Percentiles rank a stretch among this genome's conserved stretches.
Conservation (phyloP, 345 rosid species). For the Turritis glabra region DNA sequence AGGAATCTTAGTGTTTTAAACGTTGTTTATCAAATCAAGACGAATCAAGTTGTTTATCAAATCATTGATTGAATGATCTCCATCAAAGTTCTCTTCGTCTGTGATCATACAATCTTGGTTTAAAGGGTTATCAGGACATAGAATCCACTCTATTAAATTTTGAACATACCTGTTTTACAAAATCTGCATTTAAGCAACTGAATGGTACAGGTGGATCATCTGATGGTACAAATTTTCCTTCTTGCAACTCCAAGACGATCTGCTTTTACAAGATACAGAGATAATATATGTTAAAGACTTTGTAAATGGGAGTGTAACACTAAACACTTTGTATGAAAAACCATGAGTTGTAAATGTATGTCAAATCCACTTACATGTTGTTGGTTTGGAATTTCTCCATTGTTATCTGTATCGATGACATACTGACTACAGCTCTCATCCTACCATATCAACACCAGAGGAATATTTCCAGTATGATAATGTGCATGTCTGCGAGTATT, state of each 20-base stretch:
- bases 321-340: conserved; percentile 12
- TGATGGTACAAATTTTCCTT: conserved; percentile 75
- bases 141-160: not conserved
- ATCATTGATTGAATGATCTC: too few species aligned
- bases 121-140: too few species aligned
- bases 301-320: not conserved
- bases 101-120: not conserved
- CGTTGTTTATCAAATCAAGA: too few species aligned
- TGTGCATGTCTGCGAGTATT: conserved; percentile 68
- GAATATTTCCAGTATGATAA: conserved; percentile 90
- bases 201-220: conserved; percentile 83
- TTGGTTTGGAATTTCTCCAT: conserved; percentile 71
- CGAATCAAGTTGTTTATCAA: too few species aligned
- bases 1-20: too few species aligned
- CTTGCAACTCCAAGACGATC: conserved; percentile 91
- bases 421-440: conserved; percentile 91
- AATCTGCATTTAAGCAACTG: conserved; percentile 63
- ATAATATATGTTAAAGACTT: not conserved
- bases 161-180: conserved; percentile 60
- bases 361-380: conserved; percentile 60
- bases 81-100: too few species aligned
- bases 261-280: conserved; percentile 30
- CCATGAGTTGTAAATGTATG: conserved; percentile 9
- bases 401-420: conserved; percentile 90
- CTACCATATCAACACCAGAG: conserved; percentile 93